These are phyloP conservation scores for Pseudopithomyces maydicus DNA, from an alignment of 2,329 filamentous ascomycete genomes.

Conservation along the genomic window DNA sequence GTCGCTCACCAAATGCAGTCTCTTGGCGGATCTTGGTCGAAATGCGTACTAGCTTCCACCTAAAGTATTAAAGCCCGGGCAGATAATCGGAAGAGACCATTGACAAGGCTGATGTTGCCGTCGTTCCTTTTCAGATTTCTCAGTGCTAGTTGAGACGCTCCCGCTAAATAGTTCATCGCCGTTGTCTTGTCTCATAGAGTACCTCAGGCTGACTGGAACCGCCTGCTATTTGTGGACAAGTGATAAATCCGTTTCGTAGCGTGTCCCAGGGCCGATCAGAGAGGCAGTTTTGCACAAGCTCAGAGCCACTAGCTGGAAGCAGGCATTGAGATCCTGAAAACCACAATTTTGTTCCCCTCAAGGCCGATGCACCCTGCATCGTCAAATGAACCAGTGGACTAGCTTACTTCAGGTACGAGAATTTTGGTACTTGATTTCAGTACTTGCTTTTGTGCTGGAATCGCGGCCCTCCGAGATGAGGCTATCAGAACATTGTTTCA, in stretches of 20 bases:
- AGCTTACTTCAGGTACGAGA: background rate
- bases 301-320: background rate
- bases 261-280: background rate
- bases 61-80: background rate
- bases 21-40: background rate
- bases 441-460: background rate
- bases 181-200: background rate
- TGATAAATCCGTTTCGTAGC: background rate
- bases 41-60: background rate
- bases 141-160: background rate
- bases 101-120: background rate
- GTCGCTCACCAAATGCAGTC: background rate
- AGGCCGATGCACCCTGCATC: background rate
- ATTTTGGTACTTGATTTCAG: background rate
- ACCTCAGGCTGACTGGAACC: background rate
- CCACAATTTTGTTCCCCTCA: background rate
- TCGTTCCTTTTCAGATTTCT: too few relatives aligned
- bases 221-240: slow-evolving; percentile 6
- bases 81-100: background rate
- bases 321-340: background rate
- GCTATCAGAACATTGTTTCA: background rate
- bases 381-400: background rate
- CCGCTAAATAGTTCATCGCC: background rate
- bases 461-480: background rate
- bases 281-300: background rate